Evolutionary conservation across 2,329 filamentous ascomycete genomes (phyloP).

Genomic region (Alternaria triticina): DNA sequence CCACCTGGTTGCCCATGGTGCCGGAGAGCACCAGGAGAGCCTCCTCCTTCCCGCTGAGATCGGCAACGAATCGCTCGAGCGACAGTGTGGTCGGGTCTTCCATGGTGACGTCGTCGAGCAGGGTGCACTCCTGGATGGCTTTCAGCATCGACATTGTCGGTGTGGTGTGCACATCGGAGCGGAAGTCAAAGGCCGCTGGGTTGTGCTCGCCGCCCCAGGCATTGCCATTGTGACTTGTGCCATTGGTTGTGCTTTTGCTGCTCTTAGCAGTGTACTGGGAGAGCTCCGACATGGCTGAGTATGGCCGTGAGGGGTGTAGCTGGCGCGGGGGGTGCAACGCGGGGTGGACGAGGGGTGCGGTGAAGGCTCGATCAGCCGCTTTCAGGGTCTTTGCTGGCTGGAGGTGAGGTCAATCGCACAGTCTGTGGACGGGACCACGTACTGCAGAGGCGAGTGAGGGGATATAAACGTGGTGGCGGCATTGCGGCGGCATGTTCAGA

Average conservation of each 20-base stretch:
- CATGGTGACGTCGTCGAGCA: conserved; percentile 82
- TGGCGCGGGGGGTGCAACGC: conserved; percentile 10
- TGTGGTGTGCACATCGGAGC: conserved; percentile 53
- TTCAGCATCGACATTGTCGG: conserved; percentile 73
- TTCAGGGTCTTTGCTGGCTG: conserved; percentile 22
- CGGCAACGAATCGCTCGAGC: conserved; percentile 76
- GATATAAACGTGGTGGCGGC: conserved; percentile 29
- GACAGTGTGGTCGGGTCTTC: conserved; percentile 80
- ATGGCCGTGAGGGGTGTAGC: conserved; percentile 23
- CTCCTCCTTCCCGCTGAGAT: conserved; percentile 75
- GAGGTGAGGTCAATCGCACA: conserved; percentile 37
- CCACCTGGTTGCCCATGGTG: conserved; percentile 93
- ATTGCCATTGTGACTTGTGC: conserved; percentile 25
- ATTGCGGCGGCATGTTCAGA: conserved; percentile 21
- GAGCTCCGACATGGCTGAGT: conserved; percentile 40
- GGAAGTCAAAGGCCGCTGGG: conserved; percentile 62
- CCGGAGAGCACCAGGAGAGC: conserved; percentile 85
- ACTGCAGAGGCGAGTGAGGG: conserved; percentile 32
- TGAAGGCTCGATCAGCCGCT: conserved; percentile 8
- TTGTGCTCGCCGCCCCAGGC: conserved; percentile 53
- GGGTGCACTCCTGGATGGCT: conserved; percentile 74
- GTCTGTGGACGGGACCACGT: conserved; percentile 34
- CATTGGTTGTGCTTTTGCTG: conserved; percentile 24
- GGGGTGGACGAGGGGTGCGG: conserved; percentile 12
- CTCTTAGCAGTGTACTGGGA: conserved; percentile 39